A percentile compares a stretch with the other conserved stretches of the same genome.
Evolutionary conservation across 2,329 filamentous ascomycete genomes (phyloP).

Genomic region (Diaporthe sp.): DNA sequence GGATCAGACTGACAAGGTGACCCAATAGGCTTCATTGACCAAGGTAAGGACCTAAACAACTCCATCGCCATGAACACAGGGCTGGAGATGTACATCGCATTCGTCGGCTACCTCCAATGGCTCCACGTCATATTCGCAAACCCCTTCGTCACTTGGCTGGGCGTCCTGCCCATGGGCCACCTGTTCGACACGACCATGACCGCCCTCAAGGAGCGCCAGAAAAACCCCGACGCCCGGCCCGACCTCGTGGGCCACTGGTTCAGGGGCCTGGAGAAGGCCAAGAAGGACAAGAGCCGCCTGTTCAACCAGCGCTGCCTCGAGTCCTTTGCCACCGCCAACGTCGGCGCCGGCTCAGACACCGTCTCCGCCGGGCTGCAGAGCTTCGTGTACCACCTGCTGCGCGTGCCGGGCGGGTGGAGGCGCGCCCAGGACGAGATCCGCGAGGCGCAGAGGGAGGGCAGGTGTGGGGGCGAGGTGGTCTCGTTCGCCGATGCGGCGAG

Average conservation of each 20-base stretch:
- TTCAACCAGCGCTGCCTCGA: constrained; percentile 40
- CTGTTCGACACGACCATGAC: constrained; percentile 46
- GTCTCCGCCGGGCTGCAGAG: constrained; percentile 45
- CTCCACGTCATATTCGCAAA: constrained; percentile 48
- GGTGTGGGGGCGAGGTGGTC: constrained; percentile 42
- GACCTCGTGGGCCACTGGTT: constrained; percentile 49
- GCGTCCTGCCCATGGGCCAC: constrained; percentile 48
- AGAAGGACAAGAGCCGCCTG: constrained; percentile 41
- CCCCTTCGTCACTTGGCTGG: constrained; percentile 47
- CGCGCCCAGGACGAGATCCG: constrained; percentile 46
- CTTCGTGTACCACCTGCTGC: constrained; percentile 48
- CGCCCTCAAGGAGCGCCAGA: constrained; percentile 45
- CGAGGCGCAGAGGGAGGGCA: constrained; percentile 39
- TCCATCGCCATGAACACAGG: constrained; percentile 47
- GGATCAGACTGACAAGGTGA: neutral
- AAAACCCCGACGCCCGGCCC: constrained; percentile 46
- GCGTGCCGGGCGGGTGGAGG: constrained; percentile 42
- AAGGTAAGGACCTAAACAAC: constrained; percentile 50
- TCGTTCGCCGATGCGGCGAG: constrained; percentile 48
- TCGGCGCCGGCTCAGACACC: constrained; percentile 46
- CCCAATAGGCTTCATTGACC: constrained; percentile 48
- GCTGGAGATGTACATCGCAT: constrained; percentile 43
- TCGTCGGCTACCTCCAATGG: constrained; percentile 47
- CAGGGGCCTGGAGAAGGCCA: constrained; percentile 42
- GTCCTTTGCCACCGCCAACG: constrained; percentile 41